A percentile compares a stretch with the other conserved stretches of the same genome.
phyloP scores from a whole-genome alignment of 345 rosid genomes.

The Rhodamnia rubescens region DNA sequence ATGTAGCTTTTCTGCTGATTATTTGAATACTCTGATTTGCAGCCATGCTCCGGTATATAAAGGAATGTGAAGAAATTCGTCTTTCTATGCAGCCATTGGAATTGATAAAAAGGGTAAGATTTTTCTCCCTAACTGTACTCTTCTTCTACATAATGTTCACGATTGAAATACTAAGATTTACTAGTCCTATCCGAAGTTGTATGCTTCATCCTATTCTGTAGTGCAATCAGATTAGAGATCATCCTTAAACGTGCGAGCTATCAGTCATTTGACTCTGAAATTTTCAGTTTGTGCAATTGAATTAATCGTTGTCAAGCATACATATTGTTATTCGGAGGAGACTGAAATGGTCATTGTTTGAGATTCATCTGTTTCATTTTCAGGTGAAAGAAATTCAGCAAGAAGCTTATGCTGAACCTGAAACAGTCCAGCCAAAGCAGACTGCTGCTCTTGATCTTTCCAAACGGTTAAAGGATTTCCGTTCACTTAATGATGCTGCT shows the following conservation, averaged over 20 bases:
- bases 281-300: not conserved
- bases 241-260: not conserved
- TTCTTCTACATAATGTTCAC: not conserved
- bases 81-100: constrained; percentile 77
- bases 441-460: constrained; percentile 77
- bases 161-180: not conserved
- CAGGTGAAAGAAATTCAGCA: constrained; percentile 86
- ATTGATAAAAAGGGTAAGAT: constrained; percentile 63
- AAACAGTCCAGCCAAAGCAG: constrained; percentile 42
- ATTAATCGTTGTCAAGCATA: not conserved
- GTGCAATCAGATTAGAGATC: not conserved
- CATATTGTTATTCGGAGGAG: not conserved
- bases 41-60: constrained; percentile 46
- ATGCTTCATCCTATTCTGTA: not conserved
- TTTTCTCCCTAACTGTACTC: not conserved
- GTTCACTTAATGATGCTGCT: constrained; percentile 44
- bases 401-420: constrained; percentile 43
- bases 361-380: not conserved
- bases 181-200: not conserved
- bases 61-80: constrained; percentile 76
- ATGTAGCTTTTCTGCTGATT: not conserved
- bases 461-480: constrained; percentile 73
- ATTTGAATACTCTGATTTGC: constrained; percentile 11
- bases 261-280: not conserved
- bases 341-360: not conserved